Evolutionary conservation across 2,329 filamentous ascomycete genomes (phyloP), one percentile per base, ranked within the genome.

Genomic region (Aspergillus cejpii): DNA sequence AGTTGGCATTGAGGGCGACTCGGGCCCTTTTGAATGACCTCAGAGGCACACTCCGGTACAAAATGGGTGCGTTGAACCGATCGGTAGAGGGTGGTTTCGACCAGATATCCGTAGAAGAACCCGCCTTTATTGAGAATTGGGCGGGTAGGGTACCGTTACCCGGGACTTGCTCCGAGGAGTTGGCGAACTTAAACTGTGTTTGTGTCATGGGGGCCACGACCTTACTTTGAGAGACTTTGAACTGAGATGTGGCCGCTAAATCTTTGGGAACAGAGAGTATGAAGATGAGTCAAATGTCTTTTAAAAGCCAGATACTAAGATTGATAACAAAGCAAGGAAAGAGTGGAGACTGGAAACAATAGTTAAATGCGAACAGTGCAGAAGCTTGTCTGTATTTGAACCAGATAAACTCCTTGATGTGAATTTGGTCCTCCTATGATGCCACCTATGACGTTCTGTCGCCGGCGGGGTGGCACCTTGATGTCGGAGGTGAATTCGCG

Each of bases 41-140:
- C 6, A 85, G 66, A 1, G 74, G 69, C 12, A 70, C 61, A 40
- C 63, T 63, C 57, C 66, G 59, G 63, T 67, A 67, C 48, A 72
- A 51, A 34, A 67, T 65, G 11, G 66, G 67, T 5, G 70, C 83
- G 56, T 77, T 84, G 71, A 85, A 87, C 52, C 77, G 71, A 47
- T 81, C 73, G 11, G 76, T 78, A n/a, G 73, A 68, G 0, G 84
- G 83, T 0, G 83, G 80, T 62, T 87, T 87, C 62, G 83, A 80
- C 85, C 85, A 91, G 60, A 89, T 79, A 65, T 90, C 85, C 27
- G 84, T 87, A 24, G 73, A 74, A 0, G 83, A 74, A 0, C 67
- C 58, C 14, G 81, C 77, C 41, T 70, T 73, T 55, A 86, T 72
- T 12, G 65, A 71, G 61, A 83, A 80, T 23, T 62, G 49, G 6